A percentile compares a stretch with the other conserved stretches of the same genome.
Conservation (phyloP, 31 red algal species). For the Porphyra umbilicalis region DNA sequence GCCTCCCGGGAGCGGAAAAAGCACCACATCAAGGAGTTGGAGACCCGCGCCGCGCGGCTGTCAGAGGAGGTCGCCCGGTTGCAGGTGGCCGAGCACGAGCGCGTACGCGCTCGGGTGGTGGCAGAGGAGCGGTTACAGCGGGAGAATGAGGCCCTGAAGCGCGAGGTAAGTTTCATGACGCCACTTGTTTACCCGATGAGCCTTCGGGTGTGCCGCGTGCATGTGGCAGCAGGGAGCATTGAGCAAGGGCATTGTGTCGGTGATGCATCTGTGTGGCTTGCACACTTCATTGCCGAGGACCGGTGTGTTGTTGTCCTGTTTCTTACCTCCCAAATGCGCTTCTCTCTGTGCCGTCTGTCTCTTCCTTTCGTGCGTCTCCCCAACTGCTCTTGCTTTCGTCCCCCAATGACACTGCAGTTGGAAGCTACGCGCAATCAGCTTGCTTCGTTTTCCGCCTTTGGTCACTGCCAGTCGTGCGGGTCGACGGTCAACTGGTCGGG, state of each 20-base stretch:
- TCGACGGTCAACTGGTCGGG: background rate
- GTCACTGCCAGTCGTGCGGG: background rate
- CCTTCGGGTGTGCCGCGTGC: too few species aligned
- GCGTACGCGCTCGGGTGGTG: slow-evolving; percentile 20
- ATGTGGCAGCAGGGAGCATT: too few species aligned
- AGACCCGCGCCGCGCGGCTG: slow-evolving; percentile 58
- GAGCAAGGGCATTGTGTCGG: too few species aligned
- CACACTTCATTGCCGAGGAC: too few species aligned
- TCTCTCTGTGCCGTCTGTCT: background rate
- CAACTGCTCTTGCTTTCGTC: background rate
- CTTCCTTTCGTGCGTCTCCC: background rate
- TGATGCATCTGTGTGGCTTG: too few species aligned
- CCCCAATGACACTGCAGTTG: background rate
- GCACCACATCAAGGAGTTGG: slow-evolving; percentile 70
- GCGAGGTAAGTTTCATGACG: slow-evolving; percentile 12
- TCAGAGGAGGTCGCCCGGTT: slow-evolving; percentile 62
- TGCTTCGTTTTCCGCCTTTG: background rate
- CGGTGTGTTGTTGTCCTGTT: background rate
- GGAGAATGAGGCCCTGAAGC: slow-evolving; percentile 51
- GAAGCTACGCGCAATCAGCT: background rate
- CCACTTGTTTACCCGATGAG: too few species aligned
- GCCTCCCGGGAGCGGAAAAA: slow-evolving; percentile 75
- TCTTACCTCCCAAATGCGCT: background rate
- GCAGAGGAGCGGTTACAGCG: slow-evolving; percentile 25
- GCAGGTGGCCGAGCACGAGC: slow-evolving; percentile 48